Evolutionary conservation across 2,329 filamentous ascomycete genomes (phyloP), one percentile per base, ranked within the genome.

Genomic region (Aciculosporium take): DNA sequence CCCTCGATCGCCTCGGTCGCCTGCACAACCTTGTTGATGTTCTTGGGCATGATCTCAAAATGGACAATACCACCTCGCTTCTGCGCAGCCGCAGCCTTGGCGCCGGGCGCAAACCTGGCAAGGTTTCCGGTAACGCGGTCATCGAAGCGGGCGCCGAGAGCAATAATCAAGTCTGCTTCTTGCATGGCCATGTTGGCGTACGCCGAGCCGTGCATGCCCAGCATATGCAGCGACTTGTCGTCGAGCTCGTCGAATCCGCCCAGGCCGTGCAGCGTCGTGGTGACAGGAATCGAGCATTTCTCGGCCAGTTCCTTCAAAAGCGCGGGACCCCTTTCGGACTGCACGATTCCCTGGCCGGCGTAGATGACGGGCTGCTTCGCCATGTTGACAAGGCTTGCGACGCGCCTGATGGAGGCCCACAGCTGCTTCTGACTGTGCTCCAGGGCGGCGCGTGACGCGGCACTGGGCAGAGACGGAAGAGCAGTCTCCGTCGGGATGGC

Each of bases 151-250:
- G 79, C 86, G 53, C 91, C 91, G 17, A 98, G 76, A 40, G 89
- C 89, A 54, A 98, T 85, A 61, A 98, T 91, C 48, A 98, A 71
- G 65, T 98, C 91, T 12, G 91, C 84, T 60, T 94, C 84, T 64
- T 98, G 89, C 69, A 98, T 95, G 13, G 91, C 79, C 82, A 95
- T 86, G 69, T 98, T 98, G 59, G 91, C 91, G 56, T 94, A 98
- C 7, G 87, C 88, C 7, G 88, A 83, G 46, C 91, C 91, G 69
- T 96, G 89, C 91, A 96, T 96, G 49, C 91, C 91, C 24, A 96
- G 78, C 91, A 98, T 98, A 67, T 96, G 88, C 39, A 96, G 73
- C 34, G 88, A 83, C 74, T 94, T 95, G 50, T 86, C 78, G 56
- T 96, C 86, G 10, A 91, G 74, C 67, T 96, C 91, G 55, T 96